Evolutionary conservation across 2,329 filamentous ascomycete genomes (phyloP), one percentile per base, ranked within the genome.

Genomic region (Alternaria arbusti): DNA sequence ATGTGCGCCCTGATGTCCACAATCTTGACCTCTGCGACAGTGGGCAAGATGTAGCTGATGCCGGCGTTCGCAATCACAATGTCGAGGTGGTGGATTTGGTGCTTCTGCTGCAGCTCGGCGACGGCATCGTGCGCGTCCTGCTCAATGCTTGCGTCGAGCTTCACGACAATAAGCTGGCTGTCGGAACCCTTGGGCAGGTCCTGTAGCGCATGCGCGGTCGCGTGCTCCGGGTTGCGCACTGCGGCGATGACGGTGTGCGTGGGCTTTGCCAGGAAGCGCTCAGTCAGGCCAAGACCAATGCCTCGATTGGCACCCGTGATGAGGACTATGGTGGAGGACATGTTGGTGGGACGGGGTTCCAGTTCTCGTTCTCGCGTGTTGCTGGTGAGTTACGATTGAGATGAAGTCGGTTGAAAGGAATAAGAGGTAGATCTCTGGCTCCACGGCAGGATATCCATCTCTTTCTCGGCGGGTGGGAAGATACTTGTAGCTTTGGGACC

Each of bases 231-330:
- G 32, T 78, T 66, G n/a, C 81, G 81, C 28, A 81, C 72, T 5
- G 77, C 80, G 17, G 79, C 81, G 10, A 84, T 79, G 51, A 84
- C 78, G 30, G 69, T 81, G 26, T 77, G 78, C 43, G 40, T 17
- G n/a, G 54, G 23, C 45, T 46, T 43, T 46, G 54, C 54, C 23
- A 56, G 54, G 6, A 56, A 56, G 23, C 54, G 25, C 54, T 46
- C 40, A 17, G 54, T 32, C 32, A 56, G 54, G 5, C 54, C 54
- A 6, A 45, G 40, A 44, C 54, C 54, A n/a, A 57, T 47, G 26
- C 54, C 54, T 36, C 43, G 40, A 5, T 47, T 57, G 54, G 43
- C 54, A 13, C 54, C 43, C 10, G 54, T 57, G 20, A 57, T 47
- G 25, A 57, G 43, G 17, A 57, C 54, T 22, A 23, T 36, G n/a